These are phyloP conservation scores for Leccinum variicolor DNA, from an alignment of 768 basidiomycete genomes.

Conservation along the genomic window DNA sequence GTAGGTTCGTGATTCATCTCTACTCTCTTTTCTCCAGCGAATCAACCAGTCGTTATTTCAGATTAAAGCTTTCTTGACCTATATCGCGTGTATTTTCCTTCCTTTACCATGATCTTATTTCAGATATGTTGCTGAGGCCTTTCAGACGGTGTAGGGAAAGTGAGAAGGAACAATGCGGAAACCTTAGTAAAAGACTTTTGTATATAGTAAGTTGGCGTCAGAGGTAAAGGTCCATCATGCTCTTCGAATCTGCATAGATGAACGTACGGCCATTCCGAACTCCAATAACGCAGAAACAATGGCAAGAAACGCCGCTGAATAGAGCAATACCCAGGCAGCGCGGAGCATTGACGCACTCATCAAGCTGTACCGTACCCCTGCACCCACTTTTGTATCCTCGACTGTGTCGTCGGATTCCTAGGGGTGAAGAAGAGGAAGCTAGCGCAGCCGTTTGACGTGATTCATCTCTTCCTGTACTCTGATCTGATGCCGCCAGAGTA, in stretches of 20 bases:
- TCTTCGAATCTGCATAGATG: too few species aligned
- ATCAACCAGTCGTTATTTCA: constrained; percentile 16
- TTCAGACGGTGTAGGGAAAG: too few species aligned
- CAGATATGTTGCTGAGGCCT: neutral
- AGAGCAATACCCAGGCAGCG: too few species aligned
- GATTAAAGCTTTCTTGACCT: constrained; percentile 62
- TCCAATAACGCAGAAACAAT: too few species aligned
- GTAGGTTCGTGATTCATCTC: constrained; percentile 39
- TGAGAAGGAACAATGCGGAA: too few species aligned
- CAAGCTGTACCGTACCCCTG: too few species aligned
- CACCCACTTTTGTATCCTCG: neutral
- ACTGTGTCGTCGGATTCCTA: neutral
- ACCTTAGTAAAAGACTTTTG: too few species aligned
- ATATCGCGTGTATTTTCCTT: neutral
- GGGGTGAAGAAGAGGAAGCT: neutral
- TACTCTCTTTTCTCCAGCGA: neutral
- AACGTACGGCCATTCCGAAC: too few species aligned
- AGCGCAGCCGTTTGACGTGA: neutral
- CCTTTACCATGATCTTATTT: neutral
- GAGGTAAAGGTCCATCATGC: too few species aligned
- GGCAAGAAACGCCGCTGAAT: too few species aligned
- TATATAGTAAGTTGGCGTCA: too few species aligned
- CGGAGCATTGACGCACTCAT: neutral
- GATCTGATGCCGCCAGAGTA: neutral
- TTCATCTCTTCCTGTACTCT: neutral